These are phyloP conservation scores for Mortierella sp. DNA, from an alignment of 371 early-diverging fungal genomes.

Conservation along the genomic window DNA sequence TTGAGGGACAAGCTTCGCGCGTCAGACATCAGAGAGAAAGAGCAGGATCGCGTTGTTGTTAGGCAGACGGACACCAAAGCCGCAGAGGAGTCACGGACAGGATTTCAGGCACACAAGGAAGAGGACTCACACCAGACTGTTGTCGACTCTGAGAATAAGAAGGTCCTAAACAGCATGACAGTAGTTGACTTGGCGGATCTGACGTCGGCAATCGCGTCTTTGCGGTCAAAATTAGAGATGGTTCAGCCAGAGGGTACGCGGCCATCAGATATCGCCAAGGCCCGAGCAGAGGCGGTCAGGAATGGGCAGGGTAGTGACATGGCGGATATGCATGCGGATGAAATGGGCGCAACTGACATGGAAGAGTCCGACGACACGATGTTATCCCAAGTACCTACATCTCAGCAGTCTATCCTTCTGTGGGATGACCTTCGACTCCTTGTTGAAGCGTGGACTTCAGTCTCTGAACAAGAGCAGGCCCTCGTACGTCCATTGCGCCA, in stretches of 20 bases:
- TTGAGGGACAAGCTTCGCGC: background rate
- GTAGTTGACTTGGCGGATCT: constrained; percentile 5
- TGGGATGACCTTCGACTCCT: constrained; percentile 46
- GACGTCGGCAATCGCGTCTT: constrained; percentile 11
- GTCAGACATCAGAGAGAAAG: background rate
- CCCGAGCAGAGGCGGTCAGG: background rate
- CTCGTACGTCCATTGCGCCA: constrained; percentile 35
- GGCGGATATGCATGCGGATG: background rate
- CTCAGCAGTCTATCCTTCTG: constrained; percentile 36
- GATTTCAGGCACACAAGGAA: background rate
- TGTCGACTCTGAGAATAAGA: background rate
- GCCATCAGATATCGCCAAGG: constrained; percentile 32
- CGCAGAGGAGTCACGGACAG: background rate
- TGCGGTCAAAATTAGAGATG: constrained; percentile 37
- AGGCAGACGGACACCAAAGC: background rate
- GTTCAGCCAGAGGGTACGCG: constrained; percentile 35
- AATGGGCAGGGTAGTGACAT: background rate
- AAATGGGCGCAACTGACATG: constrained; percentile 5
- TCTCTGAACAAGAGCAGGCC: background rate
- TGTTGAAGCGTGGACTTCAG: constrained; percentile 10
- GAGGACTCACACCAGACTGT: background rate
- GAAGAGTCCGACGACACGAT: constrained; percentile 2
- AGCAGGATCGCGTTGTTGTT: background rate
- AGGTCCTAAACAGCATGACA: background rate
- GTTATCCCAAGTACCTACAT: constrained; percentile 30